Percentiles rank a stretch among this genome's conserved stretches.
Conservation (phyloP, 2,329 filamentous ascomycete genomes). For the Sporothrix globosa region DNA sequence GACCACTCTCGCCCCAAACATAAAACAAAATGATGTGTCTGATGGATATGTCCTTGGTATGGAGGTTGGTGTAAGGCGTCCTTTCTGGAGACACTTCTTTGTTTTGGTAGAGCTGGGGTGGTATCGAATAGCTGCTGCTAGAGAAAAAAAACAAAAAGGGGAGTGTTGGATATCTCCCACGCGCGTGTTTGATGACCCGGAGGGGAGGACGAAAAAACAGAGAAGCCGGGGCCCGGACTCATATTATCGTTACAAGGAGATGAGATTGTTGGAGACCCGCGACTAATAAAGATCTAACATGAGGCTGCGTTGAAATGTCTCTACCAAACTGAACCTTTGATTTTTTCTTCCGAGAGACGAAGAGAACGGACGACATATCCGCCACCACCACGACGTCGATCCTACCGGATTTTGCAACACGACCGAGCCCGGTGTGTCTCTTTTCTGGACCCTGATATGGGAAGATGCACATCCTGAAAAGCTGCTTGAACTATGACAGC, state of each 20-base stretch:
- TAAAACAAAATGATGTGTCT: no score
- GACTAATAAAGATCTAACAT: neutral
- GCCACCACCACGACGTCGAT: neutral
- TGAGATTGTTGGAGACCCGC: neutral
- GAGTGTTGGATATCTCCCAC: no score
- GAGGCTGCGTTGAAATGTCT: no score
- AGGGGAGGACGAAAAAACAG: neutral
- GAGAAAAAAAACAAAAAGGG: neutral
- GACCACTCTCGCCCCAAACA: neutral
- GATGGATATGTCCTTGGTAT: neutral
- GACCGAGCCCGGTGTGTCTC: neutral
- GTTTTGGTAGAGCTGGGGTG: neutral
- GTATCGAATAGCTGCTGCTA: neutral
- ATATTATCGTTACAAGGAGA: neutral
- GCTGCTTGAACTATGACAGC: neutral
- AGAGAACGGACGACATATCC: neutral
- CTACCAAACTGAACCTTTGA: no score
- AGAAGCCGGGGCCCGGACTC: neutral
- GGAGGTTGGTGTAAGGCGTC: neutral
- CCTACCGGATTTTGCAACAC: neutral
- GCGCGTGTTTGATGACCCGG: slow-evolving; percentile 9
- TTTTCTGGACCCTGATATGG: neutral
- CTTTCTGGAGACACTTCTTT: neutral
- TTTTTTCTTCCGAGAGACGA: neutral
- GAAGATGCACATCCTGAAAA: neutral